phyloP scores from a whole-genome alignment of 106 monocot genomes.

The Dendrobium chrysotoxum region DNA sequence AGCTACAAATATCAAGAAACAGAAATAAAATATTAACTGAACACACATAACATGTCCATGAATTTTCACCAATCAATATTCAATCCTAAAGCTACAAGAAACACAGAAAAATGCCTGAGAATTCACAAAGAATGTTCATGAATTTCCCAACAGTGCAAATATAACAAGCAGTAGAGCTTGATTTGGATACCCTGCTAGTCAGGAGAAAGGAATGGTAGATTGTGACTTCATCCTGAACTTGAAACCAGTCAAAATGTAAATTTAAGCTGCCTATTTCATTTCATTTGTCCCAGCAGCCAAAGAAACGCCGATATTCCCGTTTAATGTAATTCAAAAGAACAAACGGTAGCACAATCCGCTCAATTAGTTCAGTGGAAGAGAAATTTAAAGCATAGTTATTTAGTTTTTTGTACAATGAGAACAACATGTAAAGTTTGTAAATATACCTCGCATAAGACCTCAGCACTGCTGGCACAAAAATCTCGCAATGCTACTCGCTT shows the following conservation, averaged over 20 bases:
- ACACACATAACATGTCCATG: too few species aligned
- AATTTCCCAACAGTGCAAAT: neutral
- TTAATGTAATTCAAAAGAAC: neutral
- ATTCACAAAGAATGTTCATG: neutral
- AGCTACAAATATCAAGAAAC: constrained; percentile 40
- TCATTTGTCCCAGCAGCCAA: neutral
- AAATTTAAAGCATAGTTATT: neutral
- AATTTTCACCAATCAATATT: too few species aligned
- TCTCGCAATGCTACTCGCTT: constrained; percentile 63
- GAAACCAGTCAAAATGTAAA: neutral
- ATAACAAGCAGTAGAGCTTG: neutral
- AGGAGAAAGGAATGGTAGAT: neutral
- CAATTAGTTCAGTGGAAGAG: neutral
- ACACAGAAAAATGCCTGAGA: too few species aligned
- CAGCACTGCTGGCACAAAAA: constrained; percentile 62
- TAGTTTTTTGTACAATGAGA: neutral
- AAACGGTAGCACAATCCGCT: neutral
- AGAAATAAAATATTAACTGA: neutral
- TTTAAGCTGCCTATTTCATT: neutral
- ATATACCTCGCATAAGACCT: constrained; percentile 82
- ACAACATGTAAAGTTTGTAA: neutral
- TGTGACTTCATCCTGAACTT: neutral
- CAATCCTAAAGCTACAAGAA: too few species aligned
- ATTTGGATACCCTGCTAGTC: neutral
- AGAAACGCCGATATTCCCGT: neutral